These are phyloP conservation scores for Phyllosticta citriasiana DNA, from an alignment of 2,329 filamentous ascomycete species.

Conservation along the genomic window DNA sequence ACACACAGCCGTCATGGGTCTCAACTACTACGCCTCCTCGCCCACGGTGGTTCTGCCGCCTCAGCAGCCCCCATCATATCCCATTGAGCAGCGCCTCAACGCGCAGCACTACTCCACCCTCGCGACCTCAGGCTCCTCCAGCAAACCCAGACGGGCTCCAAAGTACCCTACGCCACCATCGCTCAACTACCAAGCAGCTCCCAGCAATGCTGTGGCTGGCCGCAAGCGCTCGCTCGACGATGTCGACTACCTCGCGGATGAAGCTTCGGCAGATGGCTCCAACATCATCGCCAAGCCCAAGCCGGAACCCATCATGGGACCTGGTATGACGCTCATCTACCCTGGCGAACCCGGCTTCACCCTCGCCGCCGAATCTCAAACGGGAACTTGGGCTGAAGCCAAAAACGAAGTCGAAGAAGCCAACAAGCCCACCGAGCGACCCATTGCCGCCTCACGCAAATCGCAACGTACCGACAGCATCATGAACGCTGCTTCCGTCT, in stretches of 20 bases:
- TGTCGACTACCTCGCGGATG: constrained; percentile 51
- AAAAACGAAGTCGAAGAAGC: constrained; percentile 44
- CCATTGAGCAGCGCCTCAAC: constrained; percentile 19
- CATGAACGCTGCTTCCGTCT: constrained; percentile 16
- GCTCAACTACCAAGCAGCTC: constrained; percentile 33
- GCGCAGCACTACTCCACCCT: constrained; percentile 15
- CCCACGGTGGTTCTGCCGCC: constrained; percentile 38
- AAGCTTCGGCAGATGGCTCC: constrained; percentile 41
- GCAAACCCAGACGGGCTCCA: constrained; percentile 24
- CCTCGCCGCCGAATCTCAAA: constrained; percentile 55
- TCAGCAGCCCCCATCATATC: constrained; percentile 22
- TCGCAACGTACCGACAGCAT: constrained; percentile 49
- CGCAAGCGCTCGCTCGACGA: constrained; percentile 72
- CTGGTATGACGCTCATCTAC: constrained; percentile 65
- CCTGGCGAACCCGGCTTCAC: constrained; percentile 48
- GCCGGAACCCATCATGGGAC: constrained; percentile 58
- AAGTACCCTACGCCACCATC: constrained; percentile 33
- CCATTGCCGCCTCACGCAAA: constrained; percentile 47
- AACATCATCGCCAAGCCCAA: constrained; percentile 43
- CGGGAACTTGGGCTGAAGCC: constrained; percentile 64
- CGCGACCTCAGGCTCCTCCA: constrained; percentile 24
- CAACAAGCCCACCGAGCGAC: constrained; percentile 26
- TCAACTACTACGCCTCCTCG: constrained; percentile 38
- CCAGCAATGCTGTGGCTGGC: constrained; percentile 42
- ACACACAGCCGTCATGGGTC: constrained; percentile 32